Evolutionary conservation across 768 basidiomycete genomes (phyloP), one percentile per base, ranked within the genome.

Genomic region (Mycena pura): DNA sequence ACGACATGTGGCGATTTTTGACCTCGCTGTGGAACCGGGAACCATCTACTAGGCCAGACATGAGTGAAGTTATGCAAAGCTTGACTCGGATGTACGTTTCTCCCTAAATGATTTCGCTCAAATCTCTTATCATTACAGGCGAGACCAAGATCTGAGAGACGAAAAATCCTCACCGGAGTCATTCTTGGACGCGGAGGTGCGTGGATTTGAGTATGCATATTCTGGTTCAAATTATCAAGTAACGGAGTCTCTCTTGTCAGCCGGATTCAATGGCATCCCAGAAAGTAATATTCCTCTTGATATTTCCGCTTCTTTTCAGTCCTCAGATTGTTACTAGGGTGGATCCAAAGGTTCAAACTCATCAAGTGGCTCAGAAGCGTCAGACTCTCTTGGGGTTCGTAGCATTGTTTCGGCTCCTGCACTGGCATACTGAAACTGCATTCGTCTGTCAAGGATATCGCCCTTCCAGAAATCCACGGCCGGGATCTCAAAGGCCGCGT

Each of bases 1-100:
- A 38, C 6, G n/a, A 24, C 49, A 41, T 58, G 4, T 63, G 56
- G 55, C n/a, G 36, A 17, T 38, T 58, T 15, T 43, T 63, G 8
- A 24, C 24, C 15, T 45, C 41, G 13, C 11, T 63, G 22, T 63
- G 62, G 62, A 21, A 47, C 5, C 14, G 58, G 14, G 5, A 19
- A 4, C 44, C 62, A 11, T 9, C 27, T 1, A 40, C 25, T 6
- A 25, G 56, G 24, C 56, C 62, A 11, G 31, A 17, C 31, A 58
- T 58, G 43, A 0, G 14, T 2, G 22, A 46, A 2, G 49, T 58
- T 7, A 3, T 53, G 1, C 19, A 14, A 24, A 44, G 17, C 22
- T 34, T 63, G 6, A 39, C 21, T 31, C 11, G 14, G 19, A 22
- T 57, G 48, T 45, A 17, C 31, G 50, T 53, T 24, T 32, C 10